Evolutionary conservation across 1,284 basidiomycete genomes (phyloP).

Genomic region (Agroathelia rolfsii): DNA sequence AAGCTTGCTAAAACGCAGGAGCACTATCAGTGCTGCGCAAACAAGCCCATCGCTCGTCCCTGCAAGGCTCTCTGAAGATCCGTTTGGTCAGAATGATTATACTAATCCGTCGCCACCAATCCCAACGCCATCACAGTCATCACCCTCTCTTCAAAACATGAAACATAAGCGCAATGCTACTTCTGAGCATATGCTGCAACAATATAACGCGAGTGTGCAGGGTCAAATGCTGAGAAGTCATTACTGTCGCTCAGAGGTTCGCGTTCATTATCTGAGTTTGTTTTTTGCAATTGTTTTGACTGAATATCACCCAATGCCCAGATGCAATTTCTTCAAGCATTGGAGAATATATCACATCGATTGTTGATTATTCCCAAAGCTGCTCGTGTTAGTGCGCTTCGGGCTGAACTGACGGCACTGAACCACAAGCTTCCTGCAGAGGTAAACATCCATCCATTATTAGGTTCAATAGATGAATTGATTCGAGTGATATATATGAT

Average conservation of each 20-base stretch:
- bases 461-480: slow-evolving; percentile 5
- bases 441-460: slow-evolving; percentile 31
- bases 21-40: slow-evolving; percentile 48
- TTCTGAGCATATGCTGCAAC: slow-evolving; percentile 48
- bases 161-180: too few species aligned
- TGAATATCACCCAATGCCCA: slow-evolving; percentile 20
- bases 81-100: slow-evolving; percentile 63
- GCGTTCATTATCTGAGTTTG: slow-evolving; percentile 15
- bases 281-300: slow-evolving; percentile 9
- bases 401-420: slow-evolving; percentile 91
- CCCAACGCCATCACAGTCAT: slow-evolving; percentile 50
- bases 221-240: slow-evolving; percentile 74
- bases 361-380: slow-evolving; percentile 89
- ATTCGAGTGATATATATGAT: slow-evolving; percentile 11
- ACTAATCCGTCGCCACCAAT: slow-evolving; percentile 23
- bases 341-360: slow-evolving; percentile 92
- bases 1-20: slow-evolving; percentile 26
- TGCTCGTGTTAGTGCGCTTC: slow-evolving; percentile 87
- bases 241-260: slow-evolving; percentile 85
- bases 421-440: slow-evolving; percentile 96
- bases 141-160: slow-evolving; percentile 46
- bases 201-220: slow-evolving; percentile 62
- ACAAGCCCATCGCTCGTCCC: slow-evolving; percentile 63
- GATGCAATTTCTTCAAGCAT: slow-evolving; percentile 78
- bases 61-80: slow-evolving; percentile 58